Conservation (phyloP, 2,329 filamentous ascomycete species). For the Geosmithia putterillii region DNA sequence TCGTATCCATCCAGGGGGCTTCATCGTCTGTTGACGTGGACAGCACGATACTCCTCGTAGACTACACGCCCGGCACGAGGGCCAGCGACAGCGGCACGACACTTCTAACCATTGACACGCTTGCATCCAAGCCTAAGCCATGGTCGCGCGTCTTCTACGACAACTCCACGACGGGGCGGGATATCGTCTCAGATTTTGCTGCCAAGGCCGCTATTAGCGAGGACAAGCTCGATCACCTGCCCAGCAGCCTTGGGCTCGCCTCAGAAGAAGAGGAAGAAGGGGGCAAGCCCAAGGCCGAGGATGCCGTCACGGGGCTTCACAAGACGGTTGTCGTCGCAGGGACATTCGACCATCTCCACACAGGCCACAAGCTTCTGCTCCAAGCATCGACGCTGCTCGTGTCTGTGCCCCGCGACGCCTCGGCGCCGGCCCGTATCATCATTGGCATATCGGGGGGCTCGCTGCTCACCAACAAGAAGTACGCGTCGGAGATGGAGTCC, state of each 20-base stretch:
- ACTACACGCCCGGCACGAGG: slow-evolving; percentile 35
- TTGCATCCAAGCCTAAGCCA: slow-evolving; percentile 37
- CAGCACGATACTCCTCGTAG: slow-evolving; percentile 59
- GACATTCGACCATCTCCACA: slow-evolving; percentile 92
- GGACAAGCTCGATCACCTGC: slow-evolving; percentile 30
- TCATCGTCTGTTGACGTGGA: slow-evolving; percentile 43
- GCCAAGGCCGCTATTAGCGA: slow-evolving; percentile 27
- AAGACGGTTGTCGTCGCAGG: slow-evolving; percentile 65
- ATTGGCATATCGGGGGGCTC: slow-evolving; percentile 84
- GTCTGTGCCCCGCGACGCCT: not conserved
- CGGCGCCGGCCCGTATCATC: slow-evolving; percentile 39
- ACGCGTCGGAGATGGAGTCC: slow-evolving; percentile 64
- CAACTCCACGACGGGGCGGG: slow-evolving; percentile 51
- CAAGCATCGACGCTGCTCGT: slow-evolving; percentile 72
- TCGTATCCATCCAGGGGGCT: slow-evolving; percentile 53
- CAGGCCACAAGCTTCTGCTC: slow-evolving; percentile 89
- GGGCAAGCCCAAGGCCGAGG: not conserved
- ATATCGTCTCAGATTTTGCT: slow-evolving; percentile 38
- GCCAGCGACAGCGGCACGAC: slow-evolving; percentile 29
- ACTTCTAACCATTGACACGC: slow-evolving; percentile 36
- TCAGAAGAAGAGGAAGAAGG: too few species aligned
- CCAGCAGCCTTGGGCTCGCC: slow-evolving; percentile 17
- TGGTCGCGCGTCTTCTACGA: slow-evolving; percentile 58
- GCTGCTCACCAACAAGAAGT: slow-evolving; percentile 80
- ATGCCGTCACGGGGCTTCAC: slow-evolving; percentile 11